phyloP scores from a whole-genome alignment of 805 yeast species.

The Yamadazyma kitorensis region DNA sequence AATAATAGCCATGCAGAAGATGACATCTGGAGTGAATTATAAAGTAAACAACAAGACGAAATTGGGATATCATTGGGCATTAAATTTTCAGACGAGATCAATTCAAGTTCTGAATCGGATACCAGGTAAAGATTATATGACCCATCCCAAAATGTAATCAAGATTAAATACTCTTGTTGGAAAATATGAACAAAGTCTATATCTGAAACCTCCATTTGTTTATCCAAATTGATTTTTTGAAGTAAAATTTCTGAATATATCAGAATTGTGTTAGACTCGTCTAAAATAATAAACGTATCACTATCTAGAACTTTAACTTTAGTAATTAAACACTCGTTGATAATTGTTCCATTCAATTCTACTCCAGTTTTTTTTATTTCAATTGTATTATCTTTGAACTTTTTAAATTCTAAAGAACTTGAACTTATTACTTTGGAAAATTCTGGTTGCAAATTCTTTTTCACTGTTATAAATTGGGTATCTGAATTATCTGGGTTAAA shows the following conservation, averaged over 20 bases:
- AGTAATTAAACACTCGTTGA: neutral
- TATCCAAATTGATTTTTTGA: slow-evolving; percentile 3
- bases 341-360: slow-evolving; percentile 1
- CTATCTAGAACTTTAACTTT: slow-evolving; percentile 5
- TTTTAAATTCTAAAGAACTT: neutral
- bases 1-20: slow-evolving; percentile 13
- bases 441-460: neutral
- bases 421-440: neutral
- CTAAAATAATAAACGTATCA: slow-evolving; percentile 5
- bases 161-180: slow-evolving; percentile 6
- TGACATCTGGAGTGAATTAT: slow-evolving; percentile 1
- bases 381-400: neutral
- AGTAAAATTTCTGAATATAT: slow-evolving; percentile 4
- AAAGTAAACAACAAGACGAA: slow-evolving; percentile 12
- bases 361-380: slow-evolving; percentile 1
- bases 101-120: slow-evolving; percentile 4
- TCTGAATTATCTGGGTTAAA: neutral
- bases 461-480: neutral
- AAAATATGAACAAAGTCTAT: slow-evolving; percentile 9
- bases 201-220: slow-evolving; percentile 9
- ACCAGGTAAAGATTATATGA: slow-evolving; percentile 10
- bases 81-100: neutral
- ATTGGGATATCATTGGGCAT: slow-evolving; percentile 8
- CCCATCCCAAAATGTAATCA: slow-evolving; percentile 18
- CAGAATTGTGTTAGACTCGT: slow-evolving; percentile 6